Conservation (phyloP, 2,329 filamentous ascomycete species). For the Colletotrichum lindemuthianum region DNA sequence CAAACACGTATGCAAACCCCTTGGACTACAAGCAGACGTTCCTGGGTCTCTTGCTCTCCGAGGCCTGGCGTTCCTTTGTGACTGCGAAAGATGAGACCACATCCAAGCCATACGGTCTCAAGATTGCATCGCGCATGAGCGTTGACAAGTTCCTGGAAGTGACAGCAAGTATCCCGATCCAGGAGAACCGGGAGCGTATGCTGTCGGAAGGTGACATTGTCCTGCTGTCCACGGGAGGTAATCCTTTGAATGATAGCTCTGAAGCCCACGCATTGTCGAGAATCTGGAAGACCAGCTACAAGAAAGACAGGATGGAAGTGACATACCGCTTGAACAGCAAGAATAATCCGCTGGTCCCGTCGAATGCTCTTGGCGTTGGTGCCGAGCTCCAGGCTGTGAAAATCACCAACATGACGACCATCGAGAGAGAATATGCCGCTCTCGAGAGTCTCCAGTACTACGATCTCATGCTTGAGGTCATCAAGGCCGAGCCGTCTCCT, state of each 20-base stretch:
- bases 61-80: slow-evolving; percentile 95
- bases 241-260: slow-evolving; percentile 72
- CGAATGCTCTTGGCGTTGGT: slow-evolving; percentile 69
- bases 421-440: slow-evolving; percentile 95
- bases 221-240: slow-evolving; percentile 78
- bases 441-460: slow-evolving; percentile 93
- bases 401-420: slow-evolving; percentile 90
- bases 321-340: slow-evolving; percentile 83
- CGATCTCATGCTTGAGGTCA: slow-evolving; percentile 92
- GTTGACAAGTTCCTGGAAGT: slow-evolving; percentile 95
- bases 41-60: slow-evolving; percentile 86
- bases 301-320: slow-evolving; percentile 84
- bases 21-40: slow-evolving; percentile 88
- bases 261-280: slow-evolving; percentile 87
- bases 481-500: slow-evolving; percentile 88
- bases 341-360: slow-evolving; percentile 68
- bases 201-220: slow-evolving; percentile 90
- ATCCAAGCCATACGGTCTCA: slow-evolving; percentile 85
- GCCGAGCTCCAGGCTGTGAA: slow-evolving; percentile 79
- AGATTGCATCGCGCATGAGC: slow-evolving; percentile 85
- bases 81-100: slow-evolving; percentile 88
- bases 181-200: slow-evolving; percentile 75
- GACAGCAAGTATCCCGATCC: slow-evolving; percentile 80
- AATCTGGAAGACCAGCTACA: slow-evolving; percentile 81
- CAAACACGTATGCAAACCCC: slow-evolving; percentile 80